Base-by-base conservation (phyloP, 2,329 filamentous ascomycete species). In the Claviceps digitariae region DNA sequence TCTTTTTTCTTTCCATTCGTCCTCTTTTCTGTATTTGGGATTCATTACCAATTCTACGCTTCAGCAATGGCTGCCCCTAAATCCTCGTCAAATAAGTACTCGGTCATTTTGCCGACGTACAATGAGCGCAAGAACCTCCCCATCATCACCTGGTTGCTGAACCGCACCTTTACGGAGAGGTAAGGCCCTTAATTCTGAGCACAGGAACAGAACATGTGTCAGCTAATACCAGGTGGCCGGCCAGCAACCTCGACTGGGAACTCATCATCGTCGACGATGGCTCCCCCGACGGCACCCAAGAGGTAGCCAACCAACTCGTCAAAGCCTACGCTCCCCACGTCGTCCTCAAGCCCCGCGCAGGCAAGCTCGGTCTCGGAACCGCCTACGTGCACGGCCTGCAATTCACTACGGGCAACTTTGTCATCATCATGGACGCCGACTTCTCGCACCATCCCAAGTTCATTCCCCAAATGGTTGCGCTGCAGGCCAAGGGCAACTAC, bases 391-490 rank as follows among this genome's bases (percentile, higher is more conserved):
- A 96, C 71, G 91, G 91, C 51, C 78, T 98, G 56, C 82, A 95
- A 69, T 97, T 87, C 67, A 86, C 79, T 25, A 90, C 83, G 23
- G 93, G 93, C 63, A 96, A 94, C 79, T 97, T 83, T 66, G 88
- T 98, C 67, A 88, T 98, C 76, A 98, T 98, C 79, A 98, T 98
- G 93, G 93, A 98, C 75, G 93, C 94, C 72, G 93, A 98, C 74
- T 98, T 98, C 79, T 89, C 83, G 62, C 93, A 98, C 75, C 93
- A 98, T 77, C 93, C 93, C 66, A 98, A 97, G 74, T 98, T 97
- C 80, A 95, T 98, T 71, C 84, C 90, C 52, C 77, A 84, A 66
- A 97, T 98, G 89, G 88, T 98, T 63, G 79, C 78, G 55, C 79
- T 83, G 60, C 93, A 97, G 71, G 79, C 82, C 69, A 69, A 68